phyloP scores from a whole-genome alignment of 208 protist species.

The Angomonas deanei region DNA sequence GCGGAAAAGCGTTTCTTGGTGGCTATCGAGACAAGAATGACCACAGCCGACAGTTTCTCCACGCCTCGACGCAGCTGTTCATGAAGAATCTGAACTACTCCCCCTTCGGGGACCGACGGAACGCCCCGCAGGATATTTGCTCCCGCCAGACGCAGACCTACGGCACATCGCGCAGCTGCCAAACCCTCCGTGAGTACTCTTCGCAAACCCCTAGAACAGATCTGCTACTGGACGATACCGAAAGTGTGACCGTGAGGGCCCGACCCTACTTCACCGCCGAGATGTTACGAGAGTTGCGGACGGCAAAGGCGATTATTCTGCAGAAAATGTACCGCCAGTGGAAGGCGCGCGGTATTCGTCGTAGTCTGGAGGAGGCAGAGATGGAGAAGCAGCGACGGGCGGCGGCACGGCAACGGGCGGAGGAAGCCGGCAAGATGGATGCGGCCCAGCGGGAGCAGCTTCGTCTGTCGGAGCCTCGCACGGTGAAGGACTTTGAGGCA shows the following conservation, averaged over 20 bases:
- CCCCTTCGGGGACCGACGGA: conserved; percentile 23
- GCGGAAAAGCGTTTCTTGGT: conserved; percentile 86
- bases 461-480: conserved; percentile 86
- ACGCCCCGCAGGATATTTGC: conserved; percentile 14
- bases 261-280: conserved; percentile 86
- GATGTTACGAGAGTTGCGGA: conserved; percentile 50
- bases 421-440: conserved; percentile 65
- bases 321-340: conserved; percentile 92
- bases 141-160: conserved; percentile 91
- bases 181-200: conserved; percentile 87
- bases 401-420: conserved; percentile 39
- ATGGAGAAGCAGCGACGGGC: conserved; percentile 52
- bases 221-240: conserved; percentile 47
- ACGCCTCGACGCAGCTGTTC: conserved; percentile 91
- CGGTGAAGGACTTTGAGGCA: conserved; percentile 89
- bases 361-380: conserved; percentile 50
- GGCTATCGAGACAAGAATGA: conserved; percentile 85
- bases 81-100: conserved; percentile 57
- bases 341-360: conserved; percentile 81
- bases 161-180: conserved; percentile 78
- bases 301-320: conserved; percentile 79
- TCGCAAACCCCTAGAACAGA: conserved; percentile 86
- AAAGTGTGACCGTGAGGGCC: conserved; percentile 70
- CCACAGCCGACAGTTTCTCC: conserved; percentile 65
- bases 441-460: conserved; percentile 73